Base-by-base conservation (phyloP, 108 stramenopile genomes). In the Nitzschia sp. region DNA sequence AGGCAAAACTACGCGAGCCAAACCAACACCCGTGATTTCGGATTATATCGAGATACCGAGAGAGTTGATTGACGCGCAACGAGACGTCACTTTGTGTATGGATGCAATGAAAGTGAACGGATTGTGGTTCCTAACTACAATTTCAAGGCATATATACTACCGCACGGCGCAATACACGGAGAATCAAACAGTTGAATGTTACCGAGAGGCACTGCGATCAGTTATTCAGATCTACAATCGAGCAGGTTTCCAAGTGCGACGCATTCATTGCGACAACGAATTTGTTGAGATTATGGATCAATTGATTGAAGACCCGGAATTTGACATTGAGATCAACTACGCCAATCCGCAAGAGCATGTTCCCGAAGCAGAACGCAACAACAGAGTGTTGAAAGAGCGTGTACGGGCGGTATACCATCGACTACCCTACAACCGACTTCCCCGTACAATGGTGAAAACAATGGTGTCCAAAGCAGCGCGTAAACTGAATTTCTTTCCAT, bases 321-420 rank as follows among this genome's bases (percentile, higher is more conserved):
- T 23, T 24, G 19, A 67, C 13, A 24, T 46, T 0, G n/a, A 23
- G 2, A 36, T 60, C 2, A 75, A 67, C 32, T 34, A 31, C 28
- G 19, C 28, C 11, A 32, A 23, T 66, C 18, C 46, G 19, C 38
- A 69, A 31, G 75, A 67, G 28, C 81, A 82, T 67, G 81, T 78
- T 3, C 75, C 75, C 25, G 67, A 68, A 48, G 66, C 66, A 1
- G 80, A 81, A 53, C 35, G 75, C 15, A 48, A 51, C 1, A 81
- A 68, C 27, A 6, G 81, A 47, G 61, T 57, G 3, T 72, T 80
- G 28, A 86, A 86, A 35, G 82, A 83, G 59, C 55, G 77, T 46
- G 51, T 51, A 15, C 47, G 82, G 1, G 66, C 64, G 8, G 42
- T 36, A 15, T 56, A 65, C 27, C 60, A 74, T 23, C 58, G 67